Base-by-base conservation (phyloP, 345 rosid genomes). In the Populus ilicifolia region DNA sequence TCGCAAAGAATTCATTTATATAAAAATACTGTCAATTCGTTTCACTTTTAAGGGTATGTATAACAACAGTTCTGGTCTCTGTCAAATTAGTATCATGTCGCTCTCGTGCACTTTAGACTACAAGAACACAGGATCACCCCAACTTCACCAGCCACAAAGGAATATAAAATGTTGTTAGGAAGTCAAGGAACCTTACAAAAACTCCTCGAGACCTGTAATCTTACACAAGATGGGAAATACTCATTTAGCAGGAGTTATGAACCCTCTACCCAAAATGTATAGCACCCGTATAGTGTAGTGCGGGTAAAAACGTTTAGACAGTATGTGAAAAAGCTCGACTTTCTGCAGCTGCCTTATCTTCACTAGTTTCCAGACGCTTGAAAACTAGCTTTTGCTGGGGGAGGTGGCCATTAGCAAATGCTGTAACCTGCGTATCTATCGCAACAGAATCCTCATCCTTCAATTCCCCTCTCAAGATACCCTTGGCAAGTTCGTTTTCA, bases 401-500 rank as follows among this genome's bases (percentile, higher is more conserved):
- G 29, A 89, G 89, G 67, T 89, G 93, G 21, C 97, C 98, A 46
- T 89, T 90, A 44, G 92, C 78, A 73, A 89, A 87, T 0, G 95
- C 91, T 23, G 87, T 84, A 10, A 90, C 87, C 81, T 92, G 97
- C 0, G 98, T 91, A 82, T 94, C 99, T 20, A 92, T 77, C 67
- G 83, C 35, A 14, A 96, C 50, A 1, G 80, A 71, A 69, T 96
- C 98, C 71, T 94, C 98, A 16, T 94, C 99, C 84, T 87, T 94
- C 77, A 90, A 90, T 67, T 94, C 97, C 12, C 98, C 97, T 80
- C 97, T 88, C 76, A 96, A 80, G 75, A 96, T 96, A 52, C 99
- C 98, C 85, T 90, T 96, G 13, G 99, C 99, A 4, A 94, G 93
- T 79, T 96, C 98, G 65, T 96, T 96, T 83, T 94, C 99, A 8